phyloP scores from a whole-genome alignment of 1,284 basidiomycete genomes.

The Fomitopsis palustris region DNA sequence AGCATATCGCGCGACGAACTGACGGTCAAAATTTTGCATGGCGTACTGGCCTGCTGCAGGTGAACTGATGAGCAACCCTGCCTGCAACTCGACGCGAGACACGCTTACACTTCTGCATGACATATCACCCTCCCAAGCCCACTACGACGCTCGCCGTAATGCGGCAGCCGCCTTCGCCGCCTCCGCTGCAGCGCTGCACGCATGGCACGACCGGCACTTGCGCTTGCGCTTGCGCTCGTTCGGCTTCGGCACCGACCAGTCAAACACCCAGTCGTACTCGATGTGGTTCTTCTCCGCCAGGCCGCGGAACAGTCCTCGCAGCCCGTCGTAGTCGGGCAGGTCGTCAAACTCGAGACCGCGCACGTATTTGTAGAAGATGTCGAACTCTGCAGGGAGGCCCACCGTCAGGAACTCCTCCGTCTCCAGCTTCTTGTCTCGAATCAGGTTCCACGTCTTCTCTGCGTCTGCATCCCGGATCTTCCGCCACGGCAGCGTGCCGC shows the following conservation, averaged over 20 bases:
- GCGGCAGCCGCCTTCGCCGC: conserved; percentile 13
- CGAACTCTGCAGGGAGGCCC: conserved; percentile 86
- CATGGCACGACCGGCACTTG: conserved; percentile 19
- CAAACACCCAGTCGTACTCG: conserved; percentile 29
- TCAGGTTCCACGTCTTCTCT: conserved; percentile 77
- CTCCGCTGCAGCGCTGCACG: conserved; percentile 19
- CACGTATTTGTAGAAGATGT: conserved; percentile 83
- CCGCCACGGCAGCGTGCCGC: conserved; percentile 89
- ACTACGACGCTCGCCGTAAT: not conserved
- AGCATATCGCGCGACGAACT: not conserved
- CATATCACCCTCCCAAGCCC: not conserved
- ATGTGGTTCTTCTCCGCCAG: conserved; percentile 29
- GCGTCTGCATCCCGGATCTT: conserved; percentile 77
- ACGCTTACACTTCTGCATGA: not conserved
- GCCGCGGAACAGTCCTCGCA: conserved; percentile 78
- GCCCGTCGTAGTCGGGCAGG: conserved; percentile 86
- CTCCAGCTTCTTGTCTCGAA: conserved; percentile 64
- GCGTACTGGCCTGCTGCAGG: not conserved
- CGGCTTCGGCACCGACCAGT: conserved; percentile 26
- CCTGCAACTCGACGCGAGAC: not conserved
- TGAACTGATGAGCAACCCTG: not conserved
- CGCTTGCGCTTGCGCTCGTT: conserved; percentile 18
- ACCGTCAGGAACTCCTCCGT: conserved; percentile 68
- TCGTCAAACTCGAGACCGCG: conserved; percentile 88
- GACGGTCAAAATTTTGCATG: conserved; percentile 2